Percentiles rank a stretch among this genome's conserved stretches.
Conservation (phyloP, 2,329 filamentous ascomycete genomes). For the Lachnellula occidentalis region DNA sequence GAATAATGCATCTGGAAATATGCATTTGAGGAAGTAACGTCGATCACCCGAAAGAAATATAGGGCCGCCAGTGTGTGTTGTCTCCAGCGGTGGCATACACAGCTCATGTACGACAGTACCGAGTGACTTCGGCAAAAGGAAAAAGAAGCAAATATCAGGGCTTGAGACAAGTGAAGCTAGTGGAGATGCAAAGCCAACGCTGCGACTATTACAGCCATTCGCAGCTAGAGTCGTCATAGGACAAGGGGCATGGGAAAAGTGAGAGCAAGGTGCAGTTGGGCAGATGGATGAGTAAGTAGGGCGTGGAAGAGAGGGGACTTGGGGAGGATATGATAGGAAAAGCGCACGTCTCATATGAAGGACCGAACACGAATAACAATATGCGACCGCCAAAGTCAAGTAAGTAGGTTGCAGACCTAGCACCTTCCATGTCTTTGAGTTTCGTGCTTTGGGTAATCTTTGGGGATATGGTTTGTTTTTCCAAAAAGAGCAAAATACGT, state of each 20-base stretch:
- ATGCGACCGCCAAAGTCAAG: slow-evolving; percentile 7
- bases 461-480: slow-evolving; percentile 20
- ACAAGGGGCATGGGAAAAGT: slow-evolving; percentile 12
- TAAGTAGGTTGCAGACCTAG: slow-evolving; percentile 11
- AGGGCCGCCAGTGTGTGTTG: slow-evolving; percentile 28
- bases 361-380: slow-evolving; percentile 16
- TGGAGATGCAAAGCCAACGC: slow-evolving; percentile 30
- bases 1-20: slow-evolving; percentile 30
- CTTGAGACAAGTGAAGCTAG: slow-evolving; percentile 25
- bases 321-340: slow-evolving; percentile 14
- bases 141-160: slow-evolving; percentile 24
- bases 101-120: slow-evolving; percentile 27
- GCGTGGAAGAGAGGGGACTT: slow-evolving; percentile 19
- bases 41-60: slow-evolving; percentile 28
- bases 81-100: slow-evolving; percentile 28
- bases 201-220: slow-evolving; percentile 24
- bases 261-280: slow-evolving; percentile 21
- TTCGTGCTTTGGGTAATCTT: not conserved
- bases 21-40: slow-evolving; percentile 30
- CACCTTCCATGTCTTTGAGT: slow-evolving; percentile 2
- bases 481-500: slow-evolving; percentile 12
- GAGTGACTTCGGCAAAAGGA: slow-evolving; percentile 20
- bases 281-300: slow-evolving; percentile 15
- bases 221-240: slow-evolving; percentile 26
- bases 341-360: slow-evolving; percentile 10